These are phyloP conservation scores for Solanum dulcamara DNA, from an alignment of 257 asterid species.

Conservation along the genomic window DNA sequence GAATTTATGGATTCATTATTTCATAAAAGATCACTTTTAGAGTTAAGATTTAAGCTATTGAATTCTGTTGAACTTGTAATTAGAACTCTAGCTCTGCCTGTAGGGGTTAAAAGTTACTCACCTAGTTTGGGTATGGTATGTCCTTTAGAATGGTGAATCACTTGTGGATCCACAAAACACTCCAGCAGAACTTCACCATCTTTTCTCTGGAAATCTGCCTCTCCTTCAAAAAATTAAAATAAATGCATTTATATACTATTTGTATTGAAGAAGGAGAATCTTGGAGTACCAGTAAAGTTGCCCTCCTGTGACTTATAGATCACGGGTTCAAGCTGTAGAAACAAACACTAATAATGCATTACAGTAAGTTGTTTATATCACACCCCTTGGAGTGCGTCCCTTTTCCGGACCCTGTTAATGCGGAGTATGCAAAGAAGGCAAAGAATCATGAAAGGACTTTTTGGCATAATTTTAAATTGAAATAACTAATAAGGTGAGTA, in stretches of 20 bases:
- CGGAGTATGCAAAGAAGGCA: too few relatives aligned
- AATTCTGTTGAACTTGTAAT: neutral
- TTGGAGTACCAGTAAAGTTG: neutral
- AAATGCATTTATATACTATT: neutral
- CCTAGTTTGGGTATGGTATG: slow-evolving; percentile 25
- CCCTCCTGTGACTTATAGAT: neutral
- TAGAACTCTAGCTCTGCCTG: neutral
- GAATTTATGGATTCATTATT: neutral
- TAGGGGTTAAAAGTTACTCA: neutral
- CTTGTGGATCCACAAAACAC: slow-evolving; percentile 19
- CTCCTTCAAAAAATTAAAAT: slow-evolving; percentile 5
- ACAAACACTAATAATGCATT: too few relatives aligned
- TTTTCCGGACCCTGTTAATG: too few relatives aligned
- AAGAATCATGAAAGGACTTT: too few relatives aligned
- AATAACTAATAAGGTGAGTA: too few relatives aligned
- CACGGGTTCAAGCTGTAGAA: too few relatives aligned
- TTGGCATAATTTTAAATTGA: too few relatives aligned
- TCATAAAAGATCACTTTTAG: neutral
- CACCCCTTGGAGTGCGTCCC: too few relatives aligned
- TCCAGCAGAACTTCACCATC: slow-evolving; percentile 11
- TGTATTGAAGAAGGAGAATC: neutral
- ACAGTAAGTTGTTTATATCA: too few relatives aligned
- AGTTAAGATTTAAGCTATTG: neutral
- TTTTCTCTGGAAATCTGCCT: slow-evolving; percentile 17
- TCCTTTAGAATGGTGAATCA: slow-evolving; percentile 22